Evolutionary conservation across 768 basidiomycete species (phyloP), one percentile per base, ranked within the genome.

Genomic region (Coprinopsis marcescibilis): DNA sequence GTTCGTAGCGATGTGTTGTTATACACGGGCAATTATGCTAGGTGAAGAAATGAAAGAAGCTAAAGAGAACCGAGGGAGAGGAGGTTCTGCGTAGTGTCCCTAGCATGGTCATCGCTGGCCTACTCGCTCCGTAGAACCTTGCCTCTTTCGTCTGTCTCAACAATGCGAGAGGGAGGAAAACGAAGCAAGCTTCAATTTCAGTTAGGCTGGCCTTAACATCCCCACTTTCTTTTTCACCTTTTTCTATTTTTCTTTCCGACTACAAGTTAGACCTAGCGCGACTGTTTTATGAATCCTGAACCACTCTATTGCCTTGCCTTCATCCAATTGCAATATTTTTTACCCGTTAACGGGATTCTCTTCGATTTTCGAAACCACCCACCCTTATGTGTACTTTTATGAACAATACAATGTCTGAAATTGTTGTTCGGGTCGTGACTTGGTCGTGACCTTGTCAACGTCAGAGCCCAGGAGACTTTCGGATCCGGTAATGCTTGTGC

Each of bases 21-120:
- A 90, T 56, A 63, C 65, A 12, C 76, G 81, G 46, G 86, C 89
- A 11, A 67, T 81, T 33, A 61, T 73, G 50, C 70, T 77, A 15
- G 85, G 83, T 57, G 90, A 93, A 67, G 69, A 59, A 45, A 83
- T 89, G 69, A 73, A 69, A 46, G 83, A 76, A 52, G 77, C 79
- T 34, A 82, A 81, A 61, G 71, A 66, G 53, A 80, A 83, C 58
- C 76, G 72, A 67, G 80, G 76, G 36, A 79, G 70, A 56, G 72
- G 63, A 48, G 78, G 74, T 56, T 67, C 65, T 52, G 84, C 76
- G 58, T 87, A 69, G 74, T 44, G 50, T 34, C 25, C 45, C 43
- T 38, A 32, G 51, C 39, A 32, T 46, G 43, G 35, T 25, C 41
- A 21, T 30, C 23, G 34, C 29, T 41, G 49, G 36, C 32, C 48